A percentile compares a stretch with the other conserved stretches of the same genome.
These are phyloP conservation scores for Ogataea henricii DNA, from an alignment of 805 yeast genomes.

Conservation along the genomic window DNA sequence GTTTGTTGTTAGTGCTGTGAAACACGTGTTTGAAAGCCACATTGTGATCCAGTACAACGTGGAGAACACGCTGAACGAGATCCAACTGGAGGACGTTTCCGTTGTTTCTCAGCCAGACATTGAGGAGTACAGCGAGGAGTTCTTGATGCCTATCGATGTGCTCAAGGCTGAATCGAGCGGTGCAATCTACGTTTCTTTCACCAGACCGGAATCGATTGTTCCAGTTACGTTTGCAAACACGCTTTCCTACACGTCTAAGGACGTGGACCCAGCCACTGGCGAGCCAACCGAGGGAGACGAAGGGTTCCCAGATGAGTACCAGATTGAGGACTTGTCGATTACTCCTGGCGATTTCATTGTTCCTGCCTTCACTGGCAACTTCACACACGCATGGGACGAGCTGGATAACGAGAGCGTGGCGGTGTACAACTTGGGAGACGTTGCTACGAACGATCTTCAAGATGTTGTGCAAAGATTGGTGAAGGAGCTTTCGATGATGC, in stretches of 20 bases:
- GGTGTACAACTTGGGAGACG: constrained; percentile 63
- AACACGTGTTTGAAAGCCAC: constrained; percentile 76
- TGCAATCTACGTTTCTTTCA: constrained; percentile 75
- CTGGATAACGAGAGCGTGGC: constrained; percentile 61
- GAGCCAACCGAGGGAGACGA: constrained; percentile 69
- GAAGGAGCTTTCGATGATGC: constrained; percentile 58
- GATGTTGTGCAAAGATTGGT: constrained; percentile 60
- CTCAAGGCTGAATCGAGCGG: constrained; percentile 73
- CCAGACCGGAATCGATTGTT: constrained; percentile 50
- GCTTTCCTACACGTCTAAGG: constrained; percentile 75
- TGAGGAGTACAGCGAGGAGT: constrained; percentile 63
- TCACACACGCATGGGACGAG: constrained; percentile 73
- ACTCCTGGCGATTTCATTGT: constrained; percentile 78
- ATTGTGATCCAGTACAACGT: constrained; percentile 81
- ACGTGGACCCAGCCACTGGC: constrained; percentile 72
- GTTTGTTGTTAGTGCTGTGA: constrained; percentile 80
- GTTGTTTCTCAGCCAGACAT: constrained; percentile 67
- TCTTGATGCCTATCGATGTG: constrained; percentile 70
- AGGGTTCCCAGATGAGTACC: constrained; percentile 93
- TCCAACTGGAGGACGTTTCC: constrained; percentile 73
- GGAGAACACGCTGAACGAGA: constrained; percentile 79
- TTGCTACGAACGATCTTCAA: constrained; percentile 42
- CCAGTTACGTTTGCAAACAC: constrained; percentile 58
- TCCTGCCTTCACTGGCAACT: constrained; percentile 78
- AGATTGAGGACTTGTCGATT: constrained; percentile 75